Evolutionary conservation across 2,329 filamentous ascomycete species (phyloP), one percentile per base, ranked within the genome.

Genomic region (Trichoderma semiorbis): DNA sequence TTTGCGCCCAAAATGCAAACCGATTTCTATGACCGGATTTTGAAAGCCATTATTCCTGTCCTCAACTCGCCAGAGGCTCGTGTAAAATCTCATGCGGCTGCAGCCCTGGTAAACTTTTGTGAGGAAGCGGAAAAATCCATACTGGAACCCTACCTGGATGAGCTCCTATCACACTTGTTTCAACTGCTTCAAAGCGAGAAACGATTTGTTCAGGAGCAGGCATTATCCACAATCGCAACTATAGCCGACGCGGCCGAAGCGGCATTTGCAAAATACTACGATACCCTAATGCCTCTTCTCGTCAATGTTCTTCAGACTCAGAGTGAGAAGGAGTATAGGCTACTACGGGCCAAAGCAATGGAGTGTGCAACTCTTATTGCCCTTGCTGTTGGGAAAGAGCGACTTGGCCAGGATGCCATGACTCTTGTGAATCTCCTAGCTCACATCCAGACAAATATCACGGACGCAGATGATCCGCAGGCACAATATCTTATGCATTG

Each of bases 91-190:
- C 96, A 99, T 79, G 96, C 96, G 11, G 96, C 96, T 18, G 96
- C 96, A n/a, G 96, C 96, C 7, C 88, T 99, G 14, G 96, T 99
- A 79, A 99, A 99, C 84, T 99, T 99, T 82, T 99, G 96, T 81
- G 96, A 99, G 81, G 96, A 98, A 83, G 95, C 96, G 0, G 95
- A 99, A 81, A 97, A 97, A 84, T 89, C 89, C 69, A 92, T 94
- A 24, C 86, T 99, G 18, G 95, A 97, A 81, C 95, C 96, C 14
- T 98, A 98, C 79, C 90, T 99, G 11, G 95, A 97, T 78, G 89
- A 94, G 74, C 88, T 99, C 7, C 85, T 99, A 28, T 92, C 89
- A 47, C 92, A 95, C 75, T 88, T 99, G 14, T 93, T 98, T 82
- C 90, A 92, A 77, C 89, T 99, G 21, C 87, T 99, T 60, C 93